Base-by-base conservation (phyloP, 2,329 filamentous ascomycete species). In the Phyllachora maydis region DNA sequence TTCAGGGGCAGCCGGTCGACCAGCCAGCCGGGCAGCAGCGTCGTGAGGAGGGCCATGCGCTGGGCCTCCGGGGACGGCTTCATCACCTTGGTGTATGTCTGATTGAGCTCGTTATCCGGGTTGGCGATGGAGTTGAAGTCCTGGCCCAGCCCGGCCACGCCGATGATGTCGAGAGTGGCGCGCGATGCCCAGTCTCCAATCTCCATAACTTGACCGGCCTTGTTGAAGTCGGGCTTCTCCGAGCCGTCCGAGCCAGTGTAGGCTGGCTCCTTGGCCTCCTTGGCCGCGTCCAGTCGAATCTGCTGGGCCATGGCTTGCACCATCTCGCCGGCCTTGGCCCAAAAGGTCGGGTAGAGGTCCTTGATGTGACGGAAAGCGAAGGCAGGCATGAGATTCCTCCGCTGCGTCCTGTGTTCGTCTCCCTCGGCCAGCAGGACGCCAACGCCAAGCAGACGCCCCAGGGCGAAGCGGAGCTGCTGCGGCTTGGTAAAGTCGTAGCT, bases 361-460 rank as follows among this genome's bases (percentile, higher is more conserved):
- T 88, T 90, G 42, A 91, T 56, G 37, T 90, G 77, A 12, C 81
- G 65, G 39, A 79, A 90, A n/a, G 69, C 60, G 43, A 92, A 92
- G 2, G 79, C 77, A 0, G 81, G 81, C 50, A 73, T 66, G 11
- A 91, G 61, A 28, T 73, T 69, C 42, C 76, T 82, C 22, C 83
- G 63, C 49, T 82, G 76, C 36, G 65, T 52, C 50, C 75, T 88
- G 45, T 93, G 85, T 37, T 83, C 77, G 8, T 90, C 77, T n/a
- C 83, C 83, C 46, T 93, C 83, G 2, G 79, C 76, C 8, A 93
- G 52, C 18, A 93, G 48, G 9, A 85, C 51, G 7, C 77, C 76
- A 8, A 71, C 49, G 7, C 79, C 74, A 8, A 85, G 53, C 14
- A 82, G 53, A 12, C 65, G 56, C 2, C 59, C 63, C 4, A 85